phyloP scores from a whole-genome alignment of 2,329 filamentous ascomycete species.

The Diplodia mutila region DNA sequence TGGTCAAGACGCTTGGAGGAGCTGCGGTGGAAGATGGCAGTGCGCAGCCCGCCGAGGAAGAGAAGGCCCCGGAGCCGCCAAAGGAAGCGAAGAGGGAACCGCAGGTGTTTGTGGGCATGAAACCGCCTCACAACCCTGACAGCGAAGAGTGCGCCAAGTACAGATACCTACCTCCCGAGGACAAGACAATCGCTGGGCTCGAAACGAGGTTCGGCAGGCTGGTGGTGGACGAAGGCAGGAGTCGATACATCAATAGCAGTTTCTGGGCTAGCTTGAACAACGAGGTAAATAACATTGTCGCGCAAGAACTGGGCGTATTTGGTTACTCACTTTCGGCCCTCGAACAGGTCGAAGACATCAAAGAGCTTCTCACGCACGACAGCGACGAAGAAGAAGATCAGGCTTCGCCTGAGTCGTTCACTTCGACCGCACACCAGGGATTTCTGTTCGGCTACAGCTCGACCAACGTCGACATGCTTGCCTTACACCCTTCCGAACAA shows the following conservation, averaged over 20 bases:
- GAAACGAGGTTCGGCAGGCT: slow-evolving; percentile 67
- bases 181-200: slow-evolving; percentile 41
- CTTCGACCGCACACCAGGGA: slow-evolving; percentile 59
- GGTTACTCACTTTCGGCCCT: slow-evolving; percentile 23
- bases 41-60: slow-evolving; percentile 43
- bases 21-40: slow-evolving; percentile 3
- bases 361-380: slow-evolving; percentile 64
- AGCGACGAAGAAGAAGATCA: slow-evolving; percentile 63
- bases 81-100: neutral
- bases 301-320: neutral
- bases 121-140: slow-evolving; percentile 28
- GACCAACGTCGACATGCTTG: slow-evolving; percentile 66
- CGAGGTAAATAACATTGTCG: slow-evolving; percentile 56
- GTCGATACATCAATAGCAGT: slow-evolving; percentile 74
- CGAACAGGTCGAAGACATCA: slow-evolving; percentile 62
- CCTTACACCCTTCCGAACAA: slow-evolving; percentile 67
- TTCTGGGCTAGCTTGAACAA: slow-evolving; percentile 79
- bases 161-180: slow-evolving; percentile 22
- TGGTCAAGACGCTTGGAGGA: slow-evolving; percentile 64
- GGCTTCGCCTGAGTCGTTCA: slow-evolving; percentile 45
- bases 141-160: slow-evolving; percentile 30
- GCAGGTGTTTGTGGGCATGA: neutral
- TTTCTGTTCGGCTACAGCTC: slow-evolving; percentile 77
- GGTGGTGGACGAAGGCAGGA: slow-evolving; percentile 71
- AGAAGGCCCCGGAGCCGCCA: neutral